Evolutionary conservation across 2,329 filamentous ascomycete genomes (phyloP).

Genomic region (Xylaria polymorpha): DNA sequence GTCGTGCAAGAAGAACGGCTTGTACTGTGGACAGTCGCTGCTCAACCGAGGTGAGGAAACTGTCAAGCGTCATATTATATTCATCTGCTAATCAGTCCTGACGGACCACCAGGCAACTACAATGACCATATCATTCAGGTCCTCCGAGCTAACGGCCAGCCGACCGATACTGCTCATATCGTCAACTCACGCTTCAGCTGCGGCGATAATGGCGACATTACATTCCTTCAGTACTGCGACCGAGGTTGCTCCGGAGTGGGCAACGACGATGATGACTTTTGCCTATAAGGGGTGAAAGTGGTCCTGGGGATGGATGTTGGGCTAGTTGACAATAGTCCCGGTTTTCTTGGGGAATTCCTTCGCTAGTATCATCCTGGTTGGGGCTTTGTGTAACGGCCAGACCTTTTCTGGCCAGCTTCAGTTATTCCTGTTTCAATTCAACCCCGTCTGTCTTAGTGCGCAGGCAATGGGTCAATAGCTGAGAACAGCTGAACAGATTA

Average conservation of each 20-base stretch:
- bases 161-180: conserved; percentile 6
- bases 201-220: background rate
- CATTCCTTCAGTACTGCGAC: background rate
- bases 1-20: conserved; percentile 7
- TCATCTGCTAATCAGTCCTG: background rate
- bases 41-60: conserved; percentile 10
- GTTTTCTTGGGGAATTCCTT: no score
- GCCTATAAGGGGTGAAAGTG: background rate
- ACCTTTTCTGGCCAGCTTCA: no score
- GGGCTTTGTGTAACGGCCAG: no score
- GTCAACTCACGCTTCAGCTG: conserved; percentile 5
- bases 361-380: no score
- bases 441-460: no score
- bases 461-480: no score
- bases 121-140: conserved; percentile 2
- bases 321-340: no score
- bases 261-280: background rate
- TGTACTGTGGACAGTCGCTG: conserved; percentile 9
- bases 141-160: background rate
- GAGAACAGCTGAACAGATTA: no score
- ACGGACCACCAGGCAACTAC: conserved; percentile 1
- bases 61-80: background rate
- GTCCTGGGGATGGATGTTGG: background rate
- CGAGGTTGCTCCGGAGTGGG: background rate
- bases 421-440: no score